phyloP scores from a whole-genome alignment of 73 alveolate species.

The Uronychia binucleata region DNA sequence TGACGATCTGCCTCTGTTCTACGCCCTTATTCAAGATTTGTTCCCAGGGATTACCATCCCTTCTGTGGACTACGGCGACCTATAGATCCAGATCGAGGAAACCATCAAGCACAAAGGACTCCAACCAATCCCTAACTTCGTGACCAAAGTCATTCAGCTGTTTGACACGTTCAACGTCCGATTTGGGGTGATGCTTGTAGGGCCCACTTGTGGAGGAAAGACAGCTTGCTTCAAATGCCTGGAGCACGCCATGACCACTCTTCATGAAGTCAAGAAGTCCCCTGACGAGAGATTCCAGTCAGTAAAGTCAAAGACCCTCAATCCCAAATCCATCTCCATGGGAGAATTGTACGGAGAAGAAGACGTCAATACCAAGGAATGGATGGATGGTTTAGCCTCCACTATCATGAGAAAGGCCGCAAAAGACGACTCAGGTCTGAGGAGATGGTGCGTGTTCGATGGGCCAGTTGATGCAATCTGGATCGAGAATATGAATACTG shows the following conservation, averaged over 20 bases:
- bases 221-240: conserved; percentile 65
- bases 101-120: conserved; percentile 62
- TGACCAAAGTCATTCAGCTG: conserved; percentile 71
- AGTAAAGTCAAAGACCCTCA: conserved; percentile 70
- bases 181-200: conserved; percentile 80
- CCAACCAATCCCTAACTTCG: conserved; percentile 57
- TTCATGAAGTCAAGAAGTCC: conserved; percentile 56
- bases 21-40: conserved; percentile 51
- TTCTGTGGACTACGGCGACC: conserved; percentile 80
- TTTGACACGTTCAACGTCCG: conserved; percentile 83
- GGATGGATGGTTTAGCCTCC: conserved; percentile 82
- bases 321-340: conserved; percentile 85
- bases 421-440: conserved; percentile 65
- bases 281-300: conserved; percentile 64
- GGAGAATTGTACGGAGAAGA: conserved; percentile 91
- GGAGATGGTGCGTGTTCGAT: conserved; percentile 81
- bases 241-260: conserved; percentile 66
- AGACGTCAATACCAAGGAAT: conserved; percentile 77
- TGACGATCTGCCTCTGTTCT: conserved; percentile 94
- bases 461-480: conserved; percentile 91
- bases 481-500: conserved; percentile 91
- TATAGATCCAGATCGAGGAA: conserved; percentile 78
- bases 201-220: conserved; percentile 89
- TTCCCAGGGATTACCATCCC: conserved; percentile 81
- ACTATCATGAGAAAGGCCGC: conserved; percentile 78